A percentile compares a stretch with the other conserved stretches of the same genome.
phyloP scores from a whole-genome alignment of 2,329 filamentous ascomycete genomes.

The Beauveria asiatica region DNA sequence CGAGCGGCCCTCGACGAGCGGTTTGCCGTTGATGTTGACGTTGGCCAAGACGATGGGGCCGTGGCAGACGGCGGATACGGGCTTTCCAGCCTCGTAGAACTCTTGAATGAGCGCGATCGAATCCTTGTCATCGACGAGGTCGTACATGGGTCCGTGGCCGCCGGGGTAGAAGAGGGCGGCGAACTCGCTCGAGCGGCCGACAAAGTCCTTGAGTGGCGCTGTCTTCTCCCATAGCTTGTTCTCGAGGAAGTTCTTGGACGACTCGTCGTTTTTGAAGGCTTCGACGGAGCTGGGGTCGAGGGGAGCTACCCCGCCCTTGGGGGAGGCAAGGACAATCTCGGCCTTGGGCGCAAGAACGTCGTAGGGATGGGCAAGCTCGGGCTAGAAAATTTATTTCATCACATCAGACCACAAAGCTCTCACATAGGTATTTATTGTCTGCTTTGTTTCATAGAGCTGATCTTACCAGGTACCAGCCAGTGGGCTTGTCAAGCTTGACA shows the following conservation, averaged over 20 bases:
- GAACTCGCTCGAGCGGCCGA: conserved; percentile 50
- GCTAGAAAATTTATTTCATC: conserved; percentile 24
- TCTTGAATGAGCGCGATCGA: conserved; percentile 53
- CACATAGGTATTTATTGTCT: background rate
- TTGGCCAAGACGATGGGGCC: conserved; percentile 55
- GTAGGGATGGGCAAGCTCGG: conserved; percentile 58
- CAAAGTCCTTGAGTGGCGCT: conserved; percentile 44
- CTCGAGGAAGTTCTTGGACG: conserved; percentile 48
- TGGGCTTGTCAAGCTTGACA: conserved; percentile 40
- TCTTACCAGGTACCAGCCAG: conserved; percentile 62
- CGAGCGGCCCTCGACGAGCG: conserved; percentile 45
- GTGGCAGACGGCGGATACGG: conserved; percentile 61
- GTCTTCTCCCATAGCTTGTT: conserved; percentile 57
- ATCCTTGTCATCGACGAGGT: conserved; percentile 48
- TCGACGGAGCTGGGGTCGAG: conserved; percentile 52
- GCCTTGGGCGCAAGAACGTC: conserved; percentile 45
- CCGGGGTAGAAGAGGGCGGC: conserved; percentile 53
- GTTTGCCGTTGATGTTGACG: conserved; percentile 44
- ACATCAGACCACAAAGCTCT: background rate
- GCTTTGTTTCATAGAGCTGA: background rate
- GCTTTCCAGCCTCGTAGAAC: conserved; percentile 53
- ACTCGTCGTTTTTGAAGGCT: conserved; percentile 42
- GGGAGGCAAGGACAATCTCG: conserved; percentile 51
- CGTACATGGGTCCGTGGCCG: conserved; percentile 58
- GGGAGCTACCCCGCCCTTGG: conserved; percentile 51